Evolutionary conservation across 306 rosid species (phyloP).

Genomic region (Trifolium pratense): DNA sequence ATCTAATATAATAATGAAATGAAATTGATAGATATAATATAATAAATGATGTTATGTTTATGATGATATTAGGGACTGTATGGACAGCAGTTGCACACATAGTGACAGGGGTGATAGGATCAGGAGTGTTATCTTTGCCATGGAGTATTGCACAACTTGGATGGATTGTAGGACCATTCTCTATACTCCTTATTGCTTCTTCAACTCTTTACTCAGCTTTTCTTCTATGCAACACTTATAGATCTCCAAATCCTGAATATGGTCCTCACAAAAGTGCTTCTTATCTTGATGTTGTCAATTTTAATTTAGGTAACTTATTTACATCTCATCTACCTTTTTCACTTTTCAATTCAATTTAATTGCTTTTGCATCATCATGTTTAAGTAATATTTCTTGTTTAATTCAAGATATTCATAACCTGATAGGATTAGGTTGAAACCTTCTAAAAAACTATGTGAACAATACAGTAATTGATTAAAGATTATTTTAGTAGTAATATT

Average conservation of each 20-base stretch:
- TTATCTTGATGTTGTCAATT: constrained; percentile 49
- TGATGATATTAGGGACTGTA: constrained; percentile 44
- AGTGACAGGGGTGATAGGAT: constrained; percentile 67
- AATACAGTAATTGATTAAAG: neutral
- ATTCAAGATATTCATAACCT: neutral
- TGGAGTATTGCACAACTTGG: constrained; percentile 68
- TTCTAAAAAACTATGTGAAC: neutral
- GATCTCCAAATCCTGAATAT: constrained; percentile 52
- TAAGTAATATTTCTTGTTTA: no score
- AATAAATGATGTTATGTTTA: neutral
- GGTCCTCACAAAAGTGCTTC: constrained; percentile 53
- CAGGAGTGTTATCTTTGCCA: constrained; percentile 58
- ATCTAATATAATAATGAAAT: neutral
- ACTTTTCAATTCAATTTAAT: neutral
- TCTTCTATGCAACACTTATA: constrained; percentile 54
- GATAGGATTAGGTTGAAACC: neutral
- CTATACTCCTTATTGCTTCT: constrained; percentile 49
- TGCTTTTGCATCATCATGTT: neutral
- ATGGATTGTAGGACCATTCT: constrained; percentile 58
- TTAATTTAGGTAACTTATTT: constrained; percentile 41
- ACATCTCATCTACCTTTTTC: neutral
- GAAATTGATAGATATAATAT: neutral
- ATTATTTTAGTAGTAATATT: neutral
- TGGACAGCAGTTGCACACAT: constrained; percentile 68
- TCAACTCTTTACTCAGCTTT: constrained; percentile 51